A percentile compares a stretch with the other conserved stretches of the same genome.
Evolutionary conservation across 23 red algal genomes (phyloP).

Genomic region (Gracilaria caudata): DNA sequence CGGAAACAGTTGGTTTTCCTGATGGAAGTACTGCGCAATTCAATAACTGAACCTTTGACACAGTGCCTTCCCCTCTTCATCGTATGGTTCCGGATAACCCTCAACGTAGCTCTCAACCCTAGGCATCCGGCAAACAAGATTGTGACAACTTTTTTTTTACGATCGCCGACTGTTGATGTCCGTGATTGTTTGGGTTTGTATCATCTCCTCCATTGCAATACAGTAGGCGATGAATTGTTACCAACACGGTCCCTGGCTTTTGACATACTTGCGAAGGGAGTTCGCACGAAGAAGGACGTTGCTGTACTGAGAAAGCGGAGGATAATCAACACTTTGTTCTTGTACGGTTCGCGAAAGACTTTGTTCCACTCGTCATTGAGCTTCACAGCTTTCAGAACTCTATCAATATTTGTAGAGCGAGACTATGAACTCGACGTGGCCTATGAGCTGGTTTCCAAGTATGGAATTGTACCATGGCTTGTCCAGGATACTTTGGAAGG

Average conservation of each 20-base stretch:
- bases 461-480: conserved; percentile 33
- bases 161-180: conserved; percentile 45
- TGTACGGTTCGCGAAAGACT: not conserved
- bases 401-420: conserved; percentile 13
- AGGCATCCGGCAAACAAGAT: conserved; percentile 29
- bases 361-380: conserved; percentile 21
- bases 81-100: conserved; percentile 38
- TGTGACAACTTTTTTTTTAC: conserved; percentile 51
- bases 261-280: conserved; percentile 32
- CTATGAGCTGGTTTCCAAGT: not conserved
- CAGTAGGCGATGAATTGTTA: not conserved
- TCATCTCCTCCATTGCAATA: conserved; percentile 21
- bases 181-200: conserved; percentile 40
- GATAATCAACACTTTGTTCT: conserved; percentile 24
- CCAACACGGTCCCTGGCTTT: conserved; percentile 34
- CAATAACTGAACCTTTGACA: conserved; percentile 16
- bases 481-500: not conserved
- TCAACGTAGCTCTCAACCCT: conserved; percentile 29
- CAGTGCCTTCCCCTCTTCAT: conserved; percentile 32
- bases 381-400: not conserved
- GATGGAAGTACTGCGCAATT: conserved; percentile 32
- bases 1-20: conserved; percentile 44
- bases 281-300: conserved; percentile 23
- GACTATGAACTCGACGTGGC: not conserved
- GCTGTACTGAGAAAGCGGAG: conserved; percentile 34